Conservation (phyloP, 2,329 filamentous ascomycete species). For the Ploettnerulaceae sp. region DNA sequence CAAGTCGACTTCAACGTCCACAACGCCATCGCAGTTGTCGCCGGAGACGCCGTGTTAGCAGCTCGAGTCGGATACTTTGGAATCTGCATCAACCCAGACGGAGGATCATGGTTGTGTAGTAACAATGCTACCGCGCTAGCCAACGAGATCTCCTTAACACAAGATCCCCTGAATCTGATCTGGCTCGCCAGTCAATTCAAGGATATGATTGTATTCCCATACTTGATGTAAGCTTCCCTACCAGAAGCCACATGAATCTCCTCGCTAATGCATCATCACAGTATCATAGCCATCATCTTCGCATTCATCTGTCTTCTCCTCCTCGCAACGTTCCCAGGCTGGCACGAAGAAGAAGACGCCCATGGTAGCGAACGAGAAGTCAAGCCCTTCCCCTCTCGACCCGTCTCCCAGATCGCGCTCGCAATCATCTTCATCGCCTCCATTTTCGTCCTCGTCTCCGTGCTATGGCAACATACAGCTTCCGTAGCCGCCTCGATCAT, state of each 20-base stretch:
- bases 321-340: conserved; percentile 93
- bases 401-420: conserved; percentile 87
- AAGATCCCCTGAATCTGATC: conserved; percentile 94
- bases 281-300: conserved; percentile 96
- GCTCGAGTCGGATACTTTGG: conserved; percentile 97
- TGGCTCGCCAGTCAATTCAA: conserved; percentile 98
- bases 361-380: conserved; percentile 82
- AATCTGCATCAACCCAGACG: conserved; percentile 90
- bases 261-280: conserved; percentile 34
- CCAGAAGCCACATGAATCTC: not conserved
- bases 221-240: conserved; percentile 73
- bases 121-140: conserved; percentile 95
- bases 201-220: conserved; percentile 97
- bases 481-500: conserved; percentile 93
- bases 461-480: conserved; percentile 89
- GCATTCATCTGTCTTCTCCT: conserved; percentile 94
- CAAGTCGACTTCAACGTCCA: conserved; percentile 89
- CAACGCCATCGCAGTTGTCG: conserved; percentile 83
- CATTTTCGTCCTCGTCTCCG: conserved; percentile 68
- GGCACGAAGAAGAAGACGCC: conserved; percentile 86
- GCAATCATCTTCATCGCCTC: conserved; percentile 82
- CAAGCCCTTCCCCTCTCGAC: conserved; percentile 87
- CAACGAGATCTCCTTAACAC: conserved; percentile 80
- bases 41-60: conserved; percentile 76
- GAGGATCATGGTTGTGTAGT: conserved; percentile 88